Evolutionary conservation across 2,329 filamentous ascomycete species (phyloP), one percentile per base, ranked within the genome.

Genomic region (Orbilia oligospora): DNA sequence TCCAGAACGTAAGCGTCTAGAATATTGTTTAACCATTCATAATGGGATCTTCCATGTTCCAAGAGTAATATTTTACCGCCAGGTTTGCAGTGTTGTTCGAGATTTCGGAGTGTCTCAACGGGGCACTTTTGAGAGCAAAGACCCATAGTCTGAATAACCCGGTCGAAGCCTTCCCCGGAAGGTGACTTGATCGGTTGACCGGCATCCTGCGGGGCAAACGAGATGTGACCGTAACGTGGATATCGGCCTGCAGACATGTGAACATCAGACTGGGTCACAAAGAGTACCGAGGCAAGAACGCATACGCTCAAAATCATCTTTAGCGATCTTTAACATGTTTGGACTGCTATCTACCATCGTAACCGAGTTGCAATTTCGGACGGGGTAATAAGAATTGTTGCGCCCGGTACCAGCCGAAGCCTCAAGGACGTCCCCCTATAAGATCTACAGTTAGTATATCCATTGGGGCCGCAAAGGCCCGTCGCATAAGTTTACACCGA

Each of bases 21-120:
- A 46, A 81, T 75, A 24, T 70, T 75, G 61, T 82, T 82, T 49
- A 82, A 66, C 69, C 72, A 78, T 30, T 80, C 77, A 68, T 81
- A 81, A 61, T 82, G 80, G 24, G 80, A 81, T 77, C 81, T 80
- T 44, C 81, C 81, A 51, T 82, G 81, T 65, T 82, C 81, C 36
- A 82, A 56, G n/a, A 82, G 77, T 27, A 82, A 66, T 41, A 82
- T 82, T 70, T 80, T 81, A 22, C 81, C 81, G 3, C 64, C 72
- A 14, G 67, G 66, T 49, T 82, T 82, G 49, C 81, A 81, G 3
- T 71, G 65, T 33, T 73, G 71, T 33, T 80, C 81, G n/a, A 82
- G 75, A 46, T 81, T 81, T 22, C 71, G 72, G 30, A 82, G 73
- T 51, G 81, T 79, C 38, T 79, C 79, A 48, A 82, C 77, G 27